Evolutionary conservation across 2,329 filamentous ascomycete species (phyloP).

Genomic region (Lachnellula arida): DNA sequence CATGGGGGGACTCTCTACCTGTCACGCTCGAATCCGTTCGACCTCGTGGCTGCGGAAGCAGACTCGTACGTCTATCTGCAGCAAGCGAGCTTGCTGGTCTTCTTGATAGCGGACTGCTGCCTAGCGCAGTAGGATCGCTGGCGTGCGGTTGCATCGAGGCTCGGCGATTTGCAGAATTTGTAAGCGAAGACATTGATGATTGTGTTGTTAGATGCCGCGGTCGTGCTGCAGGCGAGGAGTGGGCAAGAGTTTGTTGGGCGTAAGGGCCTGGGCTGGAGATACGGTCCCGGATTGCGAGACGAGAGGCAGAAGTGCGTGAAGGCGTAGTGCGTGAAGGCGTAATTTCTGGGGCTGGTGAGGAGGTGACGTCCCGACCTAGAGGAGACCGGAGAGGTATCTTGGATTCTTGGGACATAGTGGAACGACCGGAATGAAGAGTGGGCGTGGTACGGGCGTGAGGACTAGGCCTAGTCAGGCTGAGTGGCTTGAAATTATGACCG

Average conservation of each 20-base stretch:
- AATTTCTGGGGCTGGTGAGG: slow-evolving; percentile 24
- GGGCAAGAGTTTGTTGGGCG: slow-evolving; percentile 40
- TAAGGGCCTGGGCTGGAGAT: slow-evolving; percentile 49
- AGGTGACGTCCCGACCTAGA: slow-evolving; percentile 24
- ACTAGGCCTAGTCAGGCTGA: slow-evolving; percentile 45
- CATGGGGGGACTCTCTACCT: slow-evolving; percentile 47
- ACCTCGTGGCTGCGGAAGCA: slow-evolving; percentile 44
- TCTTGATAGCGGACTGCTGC: slow-evolving; percentile 22
- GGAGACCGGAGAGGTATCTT: slow-evolving; percentile 31
- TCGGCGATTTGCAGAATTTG: slow-evolving; percentile 39
- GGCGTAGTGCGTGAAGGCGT: no score
- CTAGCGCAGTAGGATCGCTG: slow-evolving; percentile 31
- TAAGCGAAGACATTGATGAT: slow-evolving; percentile 40
- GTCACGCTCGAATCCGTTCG: slow-evolving; percentile 30
- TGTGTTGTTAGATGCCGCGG: slow-evolving; percentile 31
- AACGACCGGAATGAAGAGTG: slow-evolving; percentile 21
- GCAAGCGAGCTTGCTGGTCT: slow-evolving; percentile 56
- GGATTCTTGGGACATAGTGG: slow-evolving; percentile 20
- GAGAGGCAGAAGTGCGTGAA: slow-evolving; percentile 24
- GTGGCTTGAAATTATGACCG: slow-evolving; percentile 64
- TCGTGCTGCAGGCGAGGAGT: slow-evolving; percentile 39
- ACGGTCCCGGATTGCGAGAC: slow-evolving; percentile 50
- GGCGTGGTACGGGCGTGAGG: slow-evolving; percentile 25
- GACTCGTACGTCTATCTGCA: slow-evolving; percentile 45
- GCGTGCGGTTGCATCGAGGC: slow-evolving; percentile 45